These are phyloP conservation scores for Pseudognaphalium luteoalbum DNA, from an alignment of 129 eudicot genomes.

Conservation along the genomic window DNA sequence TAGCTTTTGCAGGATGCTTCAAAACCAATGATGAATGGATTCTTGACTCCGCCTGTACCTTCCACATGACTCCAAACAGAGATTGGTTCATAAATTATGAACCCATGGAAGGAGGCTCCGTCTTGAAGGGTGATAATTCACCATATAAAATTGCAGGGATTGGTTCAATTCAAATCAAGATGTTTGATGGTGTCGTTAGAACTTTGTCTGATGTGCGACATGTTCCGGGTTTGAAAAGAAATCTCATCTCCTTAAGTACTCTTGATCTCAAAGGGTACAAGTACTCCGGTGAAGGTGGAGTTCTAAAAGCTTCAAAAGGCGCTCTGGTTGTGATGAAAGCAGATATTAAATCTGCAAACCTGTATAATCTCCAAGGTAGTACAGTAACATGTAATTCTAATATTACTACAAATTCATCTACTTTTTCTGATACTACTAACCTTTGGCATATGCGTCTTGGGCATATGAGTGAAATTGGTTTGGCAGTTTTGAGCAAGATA, in stretches of 20 bases:
- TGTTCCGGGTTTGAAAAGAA: constrained; percentile 7
- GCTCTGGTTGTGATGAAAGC: constrained; percentile 19
- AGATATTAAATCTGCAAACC: not conserved
- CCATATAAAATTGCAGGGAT: too few species aligned
- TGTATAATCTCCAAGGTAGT: constrained; percentile 18
- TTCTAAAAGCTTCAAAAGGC: constrained; percentile 15
- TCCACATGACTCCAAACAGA: constrained; percentile 9
- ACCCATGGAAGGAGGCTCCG: too few species aligned
- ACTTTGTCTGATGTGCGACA: constrained; percentile 11
- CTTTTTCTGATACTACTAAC: not conserved
- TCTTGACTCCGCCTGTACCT: not conserved
- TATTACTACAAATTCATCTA: not conserved
- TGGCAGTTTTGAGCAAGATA: constrained; percentile 2
- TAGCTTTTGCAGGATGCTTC: constrained; percentile 15
- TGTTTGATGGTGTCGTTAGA: constrained; percentile 14
- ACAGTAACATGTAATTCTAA: constrained; percentile 4
- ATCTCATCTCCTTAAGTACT: constrained; percentile 21
- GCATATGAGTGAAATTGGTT: constrained; percentile 27
- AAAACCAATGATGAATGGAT: constrained; percentile 13
- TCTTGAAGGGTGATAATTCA: too few species aligned
- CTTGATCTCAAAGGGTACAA: constrained; percentile 21
- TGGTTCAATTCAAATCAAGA: not conserved
- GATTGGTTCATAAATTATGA: too few species aligned
- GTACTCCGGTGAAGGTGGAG: constrained; percentile 1
- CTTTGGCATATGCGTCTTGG: constrained; percentile 35